Conservation (phyloP, 1,284 basidiomycete species). For the Naganishia cerealis region DNA sequence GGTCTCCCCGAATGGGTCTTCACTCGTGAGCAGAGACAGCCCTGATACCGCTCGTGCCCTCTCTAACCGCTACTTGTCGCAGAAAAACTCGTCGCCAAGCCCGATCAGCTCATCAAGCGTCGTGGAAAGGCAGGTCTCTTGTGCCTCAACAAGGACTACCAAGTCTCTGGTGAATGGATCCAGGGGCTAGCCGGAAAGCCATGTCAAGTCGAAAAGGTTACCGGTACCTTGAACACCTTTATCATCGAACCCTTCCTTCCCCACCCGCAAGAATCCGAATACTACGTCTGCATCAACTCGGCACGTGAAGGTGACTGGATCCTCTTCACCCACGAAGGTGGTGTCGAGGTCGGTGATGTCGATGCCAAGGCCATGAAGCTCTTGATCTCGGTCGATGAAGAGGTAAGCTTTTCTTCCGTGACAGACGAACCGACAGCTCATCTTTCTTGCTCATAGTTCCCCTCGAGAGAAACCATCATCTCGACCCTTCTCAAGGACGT, state of each 20-base stretch:
- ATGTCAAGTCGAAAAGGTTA: conserved; percentile 88
- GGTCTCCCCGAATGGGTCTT: conserved; percentile 82
- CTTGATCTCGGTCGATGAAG: conserved; percentile 71
- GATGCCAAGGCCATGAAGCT: conserved; percentile 95
- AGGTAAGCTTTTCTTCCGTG: conserved; percentile 36
- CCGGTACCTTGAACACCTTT: conserved; percentile 93
- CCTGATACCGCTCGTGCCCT: neutral
- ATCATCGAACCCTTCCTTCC: conserved; percentile 98
- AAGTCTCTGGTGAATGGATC: conserved; percentile 84
- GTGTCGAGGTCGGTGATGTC: conserved; percentile 98
- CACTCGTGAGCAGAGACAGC: conserved; percentile 50
- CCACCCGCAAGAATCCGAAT: conserved; percentile 89
- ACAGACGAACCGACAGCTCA: neutral
- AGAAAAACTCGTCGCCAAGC: conserved; percentile 85
- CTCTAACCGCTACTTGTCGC: neutral
- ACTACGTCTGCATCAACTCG: conserved; percentile 98
- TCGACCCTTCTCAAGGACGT: conserved; percentile 75
- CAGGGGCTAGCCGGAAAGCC: conserved; percentile 85
- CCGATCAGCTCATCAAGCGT: conserved; percentile 98
- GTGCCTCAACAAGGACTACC: conserved; percentile 89
- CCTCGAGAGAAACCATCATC: conserved; percentile 73
- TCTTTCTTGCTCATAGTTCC: conserved; percentile 60
- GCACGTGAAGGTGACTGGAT: conserved; percentile 92
- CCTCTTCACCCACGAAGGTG: conserved; percentile 98
- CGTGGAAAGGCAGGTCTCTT: conserved; percentile 96